Conservation (phyloP, 2,329 filamentous ascomycete genomes). For the Arthrobotrys pseudoclavata region DNA sequence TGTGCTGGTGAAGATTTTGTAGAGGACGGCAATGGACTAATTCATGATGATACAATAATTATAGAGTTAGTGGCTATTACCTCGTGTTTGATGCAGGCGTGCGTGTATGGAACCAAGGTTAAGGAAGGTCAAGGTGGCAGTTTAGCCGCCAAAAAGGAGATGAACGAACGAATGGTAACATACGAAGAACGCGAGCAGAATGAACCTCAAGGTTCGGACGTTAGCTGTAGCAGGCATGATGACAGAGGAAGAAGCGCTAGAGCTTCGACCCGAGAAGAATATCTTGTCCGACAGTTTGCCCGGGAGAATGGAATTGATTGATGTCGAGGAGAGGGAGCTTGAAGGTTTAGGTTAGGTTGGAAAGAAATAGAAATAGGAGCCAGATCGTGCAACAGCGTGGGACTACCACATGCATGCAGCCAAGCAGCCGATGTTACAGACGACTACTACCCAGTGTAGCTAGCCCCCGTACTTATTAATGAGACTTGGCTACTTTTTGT, state of each 20-base stretch:
- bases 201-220: conserved; percentile 70
- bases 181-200: conserved; percentile 88
- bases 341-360: not conserved
- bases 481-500: not conserved
- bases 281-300: conserved; percentile 35
- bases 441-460: not conserved
- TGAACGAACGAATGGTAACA: conserved; percentile 64
- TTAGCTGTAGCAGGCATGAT: conserved; percentile 60
- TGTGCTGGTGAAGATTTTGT: conserved; percentile 62
- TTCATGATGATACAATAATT: not conserved
- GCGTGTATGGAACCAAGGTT: conserved; percentile 11
- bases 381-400: conserved; percentile 25
- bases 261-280: conserved; percentile 54
- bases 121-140: not conserved
- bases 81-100: conserved; percentile 19
- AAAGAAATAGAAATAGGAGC: conserved; percentile 7
- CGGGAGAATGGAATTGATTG: conserved; percentile 21
- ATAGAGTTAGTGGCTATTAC: conserved; percentile 1
- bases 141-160: conserved; percentile 38
- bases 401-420: conserved; percentile 41
- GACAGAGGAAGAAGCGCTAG: conserved; percentile 57
- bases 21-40: conserved; percentile 62
- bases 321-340: conserved; percentile 26
- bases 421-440: conserved; percentile 25
- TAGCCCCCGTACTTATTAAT: not conserved